phyloP scores from a whole-genome alignment of 1,139 yeast species.

The Taphrina communis region DNA sequence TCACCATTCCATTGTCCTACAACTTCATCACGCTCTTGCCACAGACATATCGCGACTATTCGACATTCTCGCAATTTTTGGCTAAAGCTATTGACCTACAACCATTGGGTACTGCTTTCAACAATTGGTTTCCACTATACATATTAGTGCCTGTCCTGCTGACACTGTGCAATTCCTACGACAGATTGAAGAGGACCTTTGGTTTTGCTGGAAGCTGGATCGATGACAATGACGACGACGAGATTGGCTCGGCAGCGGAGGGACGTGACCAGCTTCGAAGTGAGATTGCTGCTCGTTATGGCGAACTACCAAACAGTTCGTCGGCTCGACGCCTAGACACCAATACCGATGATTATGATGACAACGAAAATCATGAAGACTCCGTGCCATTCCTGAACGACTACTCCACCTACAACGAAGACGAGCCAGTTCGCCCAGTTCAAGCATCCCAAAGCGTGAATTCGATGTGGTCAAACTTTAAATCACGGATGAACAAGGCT shows the following conservation, averaged over 20 bases:
- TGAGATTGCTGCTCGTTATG: slow-evolving; percentile 17
- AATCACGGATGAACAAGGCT: neutral
- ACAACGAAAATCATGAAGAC: neutral
- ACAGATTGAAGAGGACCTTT: slow-evolving; percentile 7
- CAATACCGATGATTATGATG: neutral
- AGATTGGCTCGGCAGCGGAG: slow-evolving; percentile 11
- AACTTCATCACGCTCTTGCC: slow-evolving; percentile 67
- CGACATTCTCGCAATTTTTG: slow-evolving; percentile 61
- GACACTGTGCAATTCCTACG: slow-evolving; percentile 60
- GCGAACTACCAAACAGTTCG: slow-evolving; percentile 15
- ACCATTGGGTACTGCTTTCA: slow-evolving; percentile 73
- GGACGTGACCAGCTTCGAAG: slow-evolving; percentile 10
- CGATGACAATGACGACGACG: slow-evolving; percentile 21
- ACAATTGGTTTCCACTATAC: slow-evolving; percentile 75
- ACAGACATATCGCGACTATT: slow-evolving; percentile 52
- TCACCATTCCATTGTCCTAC: slow-evolving; percentile 81
- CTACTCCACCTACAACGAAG: slow-evolving; percentile 8
- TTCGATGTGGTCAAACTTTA: slow-evolving; percentile 1
- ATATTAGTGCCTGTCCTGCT: slow-evolving; percentile 69
- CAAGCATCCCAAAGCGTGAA: neutral
- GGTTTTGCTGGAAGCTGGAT: slow-evolving; percentile 12
- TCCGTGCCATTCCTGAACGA: neutral
- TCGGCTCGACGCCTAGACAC: neutral
- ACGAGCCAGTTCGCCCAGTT: neutral
- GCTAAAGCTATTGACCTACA: slow-evolving; percentile 78